Percentiles rank a stretch among this genome's conserved stretches.
Evolutionary conservation across 2,329 filamentous ascomycete genomes (phyloP).

Genomic region (Fusarium tuaranense): DNA sequence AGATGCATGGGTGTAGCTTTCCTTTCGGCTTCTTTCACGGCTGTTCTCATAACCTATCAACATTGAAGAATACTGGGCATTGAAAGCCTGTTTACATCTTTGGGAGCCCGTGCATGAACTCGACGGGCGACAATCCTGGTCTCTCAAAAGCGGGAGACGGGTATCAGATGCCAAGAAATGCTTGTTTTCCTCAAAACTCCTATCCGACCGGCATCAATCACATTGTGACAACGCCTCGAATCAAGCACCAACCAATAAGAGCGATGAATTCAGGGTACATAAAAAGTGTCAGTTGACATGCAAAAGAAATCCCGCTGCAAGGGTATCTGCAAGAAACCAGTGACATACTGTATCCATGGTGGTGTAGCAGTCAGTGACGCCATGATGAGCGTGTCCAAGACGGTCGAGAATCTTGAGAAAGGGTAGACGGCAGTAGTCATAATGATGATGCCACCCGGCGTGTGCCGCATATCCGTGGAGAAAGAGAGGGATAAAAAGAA

Average conservation of each 20-base stretch:
- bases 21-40: background rate
- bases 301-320: background rate
- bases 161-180: background rate
- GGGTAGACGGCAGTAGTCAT: background rate
- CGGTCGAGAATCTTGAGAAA: background rate
- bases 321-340: background rate
- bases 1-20: background rate
- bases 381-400: background rate
- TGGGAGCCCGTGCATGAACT: background rate
- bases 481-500: background rate
- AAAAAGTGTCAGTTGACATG: background rate
- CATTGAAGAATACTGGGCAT: background rate
- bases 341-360: background rate
- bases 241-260: background rate
- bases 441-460: constrained; percentile 15
- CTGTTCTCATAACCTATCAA: background rate
- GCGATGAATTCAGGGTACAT: background rate
- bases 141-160: background rate
- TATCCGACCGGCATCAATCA: background rate
- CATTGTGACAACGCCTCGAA: background rate
- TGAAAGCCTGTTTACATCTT: background rate
- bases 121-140: background rate
- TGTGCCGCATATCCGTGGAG: constrained; percentile 5
- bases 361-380: background rate
- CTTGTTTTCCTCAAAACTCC: background rate